Percentiles rank a stretch among this genome's conserved stretches.
Conservation (phyloP, 2,329 filamentous ascomycete genomes). For the Diaporthe vaccinii region DNA sequence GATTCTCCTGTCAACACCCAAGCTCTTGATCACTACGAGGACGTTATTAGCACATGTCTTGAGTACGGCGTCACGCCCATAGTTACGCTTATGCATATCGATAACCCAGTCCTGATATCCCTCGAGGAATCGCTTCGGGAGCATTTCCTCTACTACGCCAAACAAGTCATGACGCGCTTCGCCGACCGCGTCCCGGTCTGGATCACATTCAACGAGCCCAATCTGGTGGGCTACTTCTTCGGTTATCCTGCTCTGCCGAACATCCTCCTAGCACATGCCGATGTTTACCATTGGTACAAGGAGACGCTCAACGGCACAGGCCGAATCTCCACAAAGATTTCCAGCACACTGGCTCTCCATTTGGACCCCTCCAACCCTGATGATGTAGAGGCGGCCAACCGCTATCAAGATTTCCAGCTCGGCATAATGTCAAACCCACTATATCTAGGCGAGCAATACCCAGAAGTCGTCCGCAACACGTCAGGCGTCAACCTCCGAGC, state of each 20-base stretch:
- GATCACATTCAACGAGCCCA: constrained; percentile 19
- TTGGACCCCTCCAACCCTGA: constrained; percentile 3
- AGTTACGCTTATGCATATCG: constrained; percentile 9
- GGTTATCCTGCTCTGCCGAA: constrained; percentile 4
- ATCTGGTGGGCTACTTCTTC: constrained; percentile 3
- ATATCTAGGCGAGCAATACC: neutral
- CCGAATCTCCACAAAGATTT: constrained; percentile 5
- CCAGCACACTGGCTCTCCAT: neutral
- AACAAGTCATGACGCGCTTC: constrained; percentile 24
- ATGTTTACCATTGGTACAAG: constrained; percentile 23
- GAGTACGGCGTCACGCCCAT: constrained; percentile 14
- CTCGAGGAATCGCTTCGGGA: constrained; percentile 1
- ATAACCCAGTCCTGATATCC: neutral
- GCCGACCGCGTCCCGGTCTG: neutral
- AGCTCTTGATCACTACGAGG: constrained; percentile 27
- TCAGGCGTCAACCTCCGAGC: neutral
- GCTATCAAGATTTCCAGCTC: constrained; percentile 18
- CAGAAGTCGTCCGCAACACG: constrained; percentile 14
- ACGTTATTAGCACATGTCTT: constrained; percentile 19
- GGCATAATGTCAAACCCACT: constrained; percentile 19
- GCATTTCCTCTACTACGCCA: constrained; percentile 31
- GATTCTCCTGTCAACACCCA: constrained; percentile 24
- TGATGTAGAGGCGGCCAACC: constrained; percentile 6
- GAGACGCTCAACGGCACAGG: constrained; percentile 10
- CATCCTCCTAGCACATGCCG: constrained; percentile 18